These are phyloP conservation scores for Basipetospora chlamydospora DNA, from an alignment of 2,329 filamentous ascomycete genomes.

Conservation along the genomic window DNA sequence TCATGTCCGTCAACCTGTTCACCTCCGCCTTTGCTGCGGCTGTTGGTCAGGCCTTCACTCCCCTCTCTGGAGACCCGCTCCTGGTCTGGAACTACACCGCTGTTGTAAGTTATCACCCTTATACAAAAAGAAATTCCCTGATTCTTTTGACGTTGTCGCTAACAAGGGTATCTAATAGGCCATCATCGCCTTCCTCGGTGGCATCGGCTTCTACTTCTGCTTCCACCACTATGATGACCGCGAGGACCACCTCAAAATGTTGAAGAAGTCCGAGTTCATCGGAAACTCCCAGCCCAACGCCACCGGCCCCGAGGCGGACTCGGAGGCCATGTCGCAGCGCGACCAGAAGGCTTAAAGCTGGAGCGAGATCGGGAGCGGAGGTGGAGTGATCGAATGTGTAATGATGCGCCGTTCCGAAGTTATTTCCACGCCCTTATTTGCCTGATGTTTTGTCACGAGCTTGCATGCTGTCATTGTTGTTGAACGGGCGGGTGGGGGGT, in stretches of 20 bases:
- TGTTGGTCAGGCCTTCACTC: slow-evolving; percentile 53
- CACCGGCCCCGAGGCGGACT: slow-evolving; percentile 4
- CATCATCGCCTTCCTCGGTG: slow-evolving; percentile 46
- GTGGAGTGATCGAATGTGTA: not conserved
- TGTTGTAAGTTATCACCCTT: no score
- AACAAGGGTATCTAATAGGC: no score
- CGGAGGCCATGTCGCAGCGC: not conserved
- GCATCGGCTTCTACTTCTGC: slow-evolving; percentile 51
- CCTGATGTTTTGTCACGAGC: no score
- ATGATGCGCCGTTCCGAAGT: not conserved
- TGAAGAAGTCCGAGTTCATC: slow-evolving; percentile 28
- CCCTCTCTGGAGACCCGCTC: slow-evolving; percentile 47
- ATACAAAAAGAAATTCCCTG: no score
- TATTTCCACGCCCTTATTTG: not conserved
- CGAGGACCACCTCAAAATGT: slow-evolving; percentile 56
- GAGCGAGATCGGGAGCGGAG: not conserved
- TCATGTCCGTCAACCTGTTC: slow-evolving; percentile 54
- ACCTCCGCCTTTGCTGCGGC: slow-evolving; percentile 57
- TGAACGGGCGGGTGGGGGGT: no score
- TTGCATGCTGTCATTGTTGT: no score
- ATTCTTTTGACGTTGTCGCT: no score
- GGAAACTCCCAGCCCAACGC: slow-evolving; percentile 23
- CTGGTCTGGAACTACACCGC: slow-evolving; percentile 58
- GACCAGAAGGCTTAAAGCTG: slow-evolving; percentile 1
- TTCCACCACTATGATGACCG: slow-evolving; percentile 50